Conservation (phyloP, 108 stramenopile species). For the Cyclotella baltica region DNA sequence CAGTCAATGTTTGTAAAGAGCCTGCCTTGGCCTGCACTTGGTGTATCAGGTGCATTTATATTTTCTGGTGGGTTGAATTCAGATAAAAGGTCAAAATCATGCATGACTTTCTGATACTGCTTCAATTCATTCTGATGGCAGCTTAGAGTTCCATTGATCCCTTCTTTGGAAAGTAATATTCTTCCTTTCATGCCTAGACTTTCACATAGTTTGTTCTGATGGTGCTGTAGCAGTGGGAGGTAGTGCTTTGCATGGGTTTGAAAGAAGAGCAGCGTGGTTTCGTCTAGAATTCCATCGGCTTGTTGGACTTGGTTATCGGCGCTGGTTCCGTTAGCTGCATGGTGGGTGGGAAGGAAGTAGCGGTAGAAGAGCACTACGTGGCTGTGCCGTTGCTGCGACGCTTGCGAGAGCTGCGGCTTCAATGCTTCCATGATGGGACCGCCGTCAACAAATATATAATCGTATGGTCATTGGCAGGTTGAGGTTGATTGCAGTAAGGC, state of each 20-base stretch:
- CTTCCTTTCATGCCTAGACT: conserved; percentile 60
- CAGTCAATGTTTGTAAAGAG: conserved; percentile 75
- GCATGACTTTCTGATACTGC: conserved; percentile 54
- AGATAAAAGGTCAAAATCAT: conserved; percentile 60
- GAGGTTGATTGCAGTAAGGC: too few relatives aligned
- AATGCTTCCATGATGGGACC: neutral
- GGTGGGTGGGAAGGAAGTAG: conserved; percentile 61
- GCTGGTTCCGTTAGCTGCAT: neutral
- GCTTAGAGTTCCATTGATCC: conserved; percentile 82
- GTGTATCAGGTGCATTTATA: neutral
- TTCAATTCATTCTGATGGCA: conserved; percentile 38
- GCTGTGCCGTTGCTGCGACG: neutral
- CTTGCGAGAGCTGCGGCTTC: neutral
- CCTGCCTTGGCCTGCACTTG: conserved; percentile 21
- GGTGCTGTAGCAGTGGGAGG: conserved; percentile 31
- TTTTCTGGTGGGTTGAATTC: conserved; percentile 38
- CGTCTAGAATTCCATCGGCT: too few relatives aligned
- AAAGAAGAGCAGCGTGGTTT: conserved; percentile 20
- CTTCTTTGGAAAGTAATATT: conserved; percentile 68
- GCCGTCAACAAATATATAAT: neutral
- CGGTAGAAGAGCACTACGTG: conserved; percentile 75
- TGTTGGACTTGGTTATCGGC: neutral
- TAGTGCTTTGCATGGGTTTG: conserved; percentile 32
- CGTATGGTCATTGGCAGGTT: too few relatives aligned
- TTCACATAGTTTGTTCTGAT: conserved; percentile 51